Conservation (phyloP, 129 eudicot species). For the Artemisia tridentata region DNA sequence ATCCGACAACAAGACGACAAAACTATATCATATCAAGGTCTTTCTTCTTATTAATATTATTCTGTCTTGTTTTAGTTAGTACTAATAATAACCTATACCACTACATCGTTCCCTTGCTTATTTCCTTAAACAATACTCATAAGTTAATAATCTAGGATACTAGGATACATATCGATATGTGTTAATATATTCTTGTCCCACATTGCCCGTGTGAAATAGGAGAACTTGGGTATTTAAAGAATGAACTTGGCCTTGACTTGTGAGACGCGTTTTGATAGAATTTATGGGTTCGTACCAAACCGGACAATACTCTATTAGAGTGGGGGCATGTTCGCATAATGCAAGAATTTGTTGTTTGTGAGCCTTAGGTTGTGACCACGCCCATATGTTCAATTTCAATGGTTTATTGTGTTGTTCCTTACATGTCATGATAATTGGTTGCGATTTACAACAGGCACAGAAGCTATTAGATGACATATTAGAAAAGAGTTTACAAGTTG, state of each 20-base stretch:
- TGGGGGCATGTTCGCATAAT: no score
- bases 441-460: constrained; percentile 48
- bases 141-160: no score
- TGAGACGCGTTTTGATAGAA: background rate
- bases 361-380: no score
- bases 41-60: background rate
- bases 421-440: constrained; percentile 3
- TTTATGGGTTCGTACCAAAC: no score
- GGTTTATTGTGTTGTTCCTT: background rate
- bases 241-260: background rate
- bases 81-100: background rate
- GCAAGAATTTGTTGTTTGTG: no score
- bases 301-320: no score
- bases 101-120: no score
- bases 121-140: no score
- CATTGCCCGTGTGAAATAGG: no score
- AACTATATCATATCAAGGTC: constrained; percentile 73
- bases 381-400: background rate
- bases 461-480: constrained; percentile 57
- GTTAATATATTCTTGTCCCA: no score
- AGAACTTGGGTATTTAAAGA: no score
- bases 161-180: no score
- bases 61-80: background rate
- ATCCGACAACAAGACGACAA: constrained; percentile 30
- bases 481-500: constrained; percentile 64